Evolutionary conservation across 2,329 filamentous ascomycete species (phyloP), one percentile per base, ranked within the genome.

Genomic region (Emydomyces testavorans): DNA sequence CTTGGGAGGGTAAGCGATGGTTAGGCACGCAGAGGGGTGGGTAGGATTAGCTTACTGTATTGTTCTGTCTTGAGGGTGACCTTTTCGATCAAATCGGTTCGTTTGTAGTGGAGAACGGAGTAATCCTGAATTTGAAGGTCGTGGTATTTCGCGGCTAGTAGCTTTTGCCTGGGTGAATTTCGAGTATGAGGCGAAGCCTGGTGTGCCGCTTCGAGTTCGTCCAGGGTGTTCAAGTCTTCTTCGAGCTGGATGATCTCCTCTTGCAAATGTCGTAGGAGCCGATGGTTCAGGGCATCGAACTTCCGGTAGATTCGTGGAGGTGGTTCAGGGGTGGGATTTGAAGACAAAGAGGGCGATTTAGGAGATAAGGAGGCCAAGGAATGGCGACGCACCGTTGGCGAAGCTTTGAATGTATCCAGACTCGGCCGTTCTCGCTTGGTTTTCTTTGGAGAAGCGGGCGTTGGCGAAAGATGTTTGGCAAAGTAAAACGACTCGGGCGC

Each of bases 241-340:
- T 94, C 88, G 31, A 94, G 71, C 57, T 90, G 83, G 24, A 74
- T 73, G 15, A 94, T 77, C 62, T 94, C 86, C 59, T 94, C 87
- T 63, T 94, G 89, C 13, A 94, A 72, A 53, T 92, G 81, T 0
- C 94, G 71, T 2, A 95, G 69, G 2, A 94, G 68, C 2, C 89
- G 80, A 61, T 94, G 87, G 57, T 92, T 89, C 15, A 94, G 68
- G 8, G 78, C 75, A 60, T 85, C 82, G 58, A 95, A 95, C 49
- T 82, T 82, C 36, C 89, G 79, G 62, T 94, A 94, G 50, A 94
- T 75, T 1, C 86, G 85, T 2, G 64, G 60, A 32, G 39, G 44
- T 10, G 44, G 26, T 21, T 44, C 45, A 10, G 40, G 20, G 3
- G 29, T 18, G 18, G 40, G 28, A 6, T 39, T 44, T 8, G 10